Percentiles rank a stretch among this genome's conserved stretches.
Evolutionary conservation across 1,284 basidiomycete genomes (phyloP).

Genomic region (Tilletia indica): DNA sequence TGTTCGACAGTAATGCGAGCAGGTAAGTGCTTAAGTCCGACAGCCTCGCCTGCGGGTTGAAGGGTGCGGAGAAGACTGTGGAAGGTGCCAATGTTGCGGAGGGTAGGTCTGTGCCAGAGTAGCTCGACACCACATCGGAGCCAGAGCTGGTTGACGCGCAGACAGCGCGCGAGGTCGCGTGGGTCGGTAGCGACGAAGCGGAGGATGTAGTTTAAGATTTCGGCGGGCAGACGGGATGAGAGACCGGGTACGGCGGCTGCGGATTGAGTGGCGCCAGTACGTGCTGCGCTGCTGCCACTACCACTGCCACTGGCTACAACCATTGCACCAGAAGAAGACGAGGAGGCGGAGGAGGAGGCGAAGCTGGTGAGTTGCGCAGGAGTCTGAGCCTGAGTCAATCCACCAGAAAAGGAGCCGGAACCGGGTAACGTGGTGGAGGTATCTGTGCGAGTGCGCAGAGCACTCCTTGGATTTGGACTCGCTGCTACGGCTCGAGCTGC

Average conservation of each 20-base stretch:
- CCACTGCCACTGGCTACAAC: not conserved
- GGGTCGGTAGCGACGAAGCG: constrained; percentile 76
- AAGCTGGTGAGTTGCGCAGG: not conserved
- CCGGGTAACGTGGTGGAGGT: constrained; percentile 4
- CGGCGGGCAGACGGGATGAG: constrained; percentile 67
- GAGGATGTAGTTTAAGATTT: constrained; percentile 89
- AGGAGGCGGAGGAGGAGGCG: constrained; percentile 1
- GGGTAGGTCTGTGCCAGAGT: constrained; percentile 87
- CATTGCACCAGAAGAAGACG: not conserved
- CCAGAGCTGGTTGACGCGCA: constrained; percentile 83
- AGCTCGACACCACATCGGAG: constrained; percentile 92
- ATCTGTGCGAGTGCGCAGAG: not conserved
- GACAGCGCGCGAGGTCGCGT: constrained; percentile 62
- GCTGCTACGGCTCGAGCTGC: constrained; percentile 15
- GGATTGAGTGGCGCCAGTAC: not conserved
- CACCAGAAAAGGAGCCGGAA: constrained; percentile 11
- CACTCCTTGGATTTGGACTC: constrained; percentile 15
- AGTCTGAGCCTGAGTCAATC: constrained; percentile 1
- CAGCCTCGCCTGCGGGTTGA: not conserved
- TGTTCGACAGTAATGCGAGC: constrained; percentile 6
- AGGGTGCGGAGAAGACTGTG: constrained; percentile 59
- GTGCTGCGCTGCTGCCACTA: not conserved
- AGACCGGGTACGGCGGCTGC: not conserved
- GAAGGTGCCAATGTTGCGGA: constrained; percentile 68
- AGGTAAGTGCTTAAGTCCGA: constrained; percentile 10